Percentiles rank a stretch among this genome's conserved stretches.
These are phyloP conservation scores for Skeletonema potamos DNA, from an alignment of 108 stramenopile genomes.

Conservation along the genomic window DNA sequence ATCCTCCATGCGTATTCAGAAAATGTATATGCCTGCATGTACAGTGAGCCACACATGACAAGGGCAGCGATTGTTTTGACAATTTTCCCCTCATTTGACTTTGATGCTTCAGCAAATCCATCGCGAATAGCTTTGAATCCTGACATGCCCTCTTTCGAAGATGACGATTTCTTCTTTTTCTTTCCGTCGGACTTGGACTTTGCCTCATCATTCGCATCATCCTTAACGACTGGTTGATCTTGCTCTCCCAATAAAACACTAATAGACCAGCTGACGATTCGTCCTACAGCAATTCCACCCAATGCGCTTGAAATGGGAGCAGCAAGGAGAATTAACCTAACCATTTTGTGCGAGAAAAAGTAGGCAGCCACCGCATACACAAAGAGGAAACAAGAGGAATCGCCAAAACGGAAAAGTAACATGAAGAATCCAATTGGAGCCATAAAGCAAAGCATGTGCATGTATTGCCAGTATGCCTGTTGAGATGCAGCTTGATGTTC, in stretches of 20 bases:
- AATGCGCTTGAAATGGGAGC: slow-evolving; percentile 91
- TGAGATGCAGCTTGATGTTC: slow-evolving; percentile 97
- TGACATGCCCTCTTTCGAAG: slow-evolving; percentile 33
- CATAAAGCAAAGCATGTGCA: slow-evolving; percentile 91
- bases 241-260: slow-evolving; percentile 56
- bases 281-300: slow-evolving; percentile 88
- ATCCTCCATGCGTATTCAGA: slow-evolving; percentile 70
- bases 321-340: slow-evolving; percentile 92
- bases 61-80: slow-evolving; percentile 55
- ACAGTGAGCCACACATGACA: slow-evolving; percentile 53
- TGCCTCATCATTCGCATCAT: slow-evolving; percentile 22
- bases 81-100: slow-evolving; percentile 74
- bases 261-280: slow-evolving; percentile 75
- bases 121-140: slow-evolving; percentile 50
- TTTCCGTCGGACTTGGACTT: slow-evolving; percentile 24
- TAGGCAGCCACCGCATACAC: slow-evolving; percentile 92
- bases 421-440: slow-evolving; percentile 95
- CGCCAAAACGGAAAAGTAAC: slow-evolving; percentile 71
- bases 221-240: slow-evolving; percentile 5
- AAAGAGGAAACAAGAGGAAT: slow-evolving; percentile 83
- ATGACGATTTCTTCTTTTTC: slow-evolving; percentile 55
- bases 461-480: slow-evolving; percentile 96
- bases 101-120: slow-evolving; percentile 52
- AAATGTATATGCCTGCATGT: slow-evolving; percentile 62
- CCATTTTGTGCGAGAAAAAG: slow-evolving; percentile 98